Conservation (phyloP, 306 rosid species). For the Begonia fuchsioides region DNA sequence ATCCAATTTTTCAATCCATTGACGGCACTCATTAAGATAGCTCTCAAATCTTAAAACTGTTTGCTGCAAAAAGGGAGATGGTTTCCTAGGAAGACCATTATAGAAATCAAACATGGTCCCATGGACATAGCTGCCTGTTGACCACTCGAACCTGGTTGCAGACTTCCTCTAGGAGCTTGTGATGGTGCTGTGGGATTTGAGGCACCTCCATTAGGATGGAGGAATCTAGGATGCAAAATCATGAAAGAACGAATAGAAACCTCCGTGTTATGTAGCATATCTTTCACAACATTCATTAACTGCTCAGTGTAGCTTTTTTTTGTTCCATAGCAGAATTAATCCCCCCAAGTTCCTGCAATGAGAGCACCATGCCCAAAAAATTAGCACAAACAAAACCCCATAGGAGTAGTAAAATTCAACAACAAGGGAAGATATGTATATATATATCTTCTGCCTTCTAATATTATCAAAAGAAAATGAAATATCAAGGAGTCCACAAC, state of each 20-base stretch:
- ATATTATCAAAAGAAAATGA: too few species aligned
- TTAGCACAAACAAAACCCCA: neutral
- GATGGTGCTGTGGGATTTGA: constrained; percentile 57
- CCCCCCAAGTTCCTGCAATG: constrained; percentile 80
- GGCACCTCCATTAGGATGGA: constrained; percentile 48
- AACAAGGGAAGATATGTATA: too few species aligned
- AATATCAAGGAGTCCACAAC: too few species aligned
- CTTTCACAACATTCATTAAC: constrained; percentile 63
- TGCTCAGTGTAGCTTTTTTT: constrained; percentile 56
- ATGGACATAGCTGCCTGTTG: constrained; percentile 48
- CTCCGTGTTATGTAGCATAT: constrained; percentile 78
- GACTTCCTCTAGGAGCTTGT: constrained; percentile 43
- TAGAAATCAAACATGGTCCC: constrained; percentile 83
- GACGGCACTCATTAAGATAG: constrained; percentile 66
- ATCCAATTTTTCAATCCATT: constrained; percentile 92
- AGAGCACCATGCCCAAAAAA: neutral
- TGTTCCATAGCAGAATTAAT: constrained; percentile 74
- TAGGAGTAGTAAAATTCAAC: too few species aligned
- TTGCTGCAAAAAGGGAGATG: constrained; percentile 80
- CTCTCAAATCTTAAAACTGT: constrained; percentile 83
- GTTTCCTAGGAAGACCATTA: constrained; percentile 85
- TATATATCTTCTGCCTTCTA: too few species aligned
- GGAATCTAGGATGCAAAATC: constrained; percentile 78
- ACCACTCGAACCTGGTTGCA: constrained; percentile 29
- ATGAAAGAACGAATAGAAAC: constrained; percentile 88